Evolutionary conservation across 345 rosid species (phyloP), one percentile per base, ranked within the genome.

Genomic region (Salix dunnii): DNA sequence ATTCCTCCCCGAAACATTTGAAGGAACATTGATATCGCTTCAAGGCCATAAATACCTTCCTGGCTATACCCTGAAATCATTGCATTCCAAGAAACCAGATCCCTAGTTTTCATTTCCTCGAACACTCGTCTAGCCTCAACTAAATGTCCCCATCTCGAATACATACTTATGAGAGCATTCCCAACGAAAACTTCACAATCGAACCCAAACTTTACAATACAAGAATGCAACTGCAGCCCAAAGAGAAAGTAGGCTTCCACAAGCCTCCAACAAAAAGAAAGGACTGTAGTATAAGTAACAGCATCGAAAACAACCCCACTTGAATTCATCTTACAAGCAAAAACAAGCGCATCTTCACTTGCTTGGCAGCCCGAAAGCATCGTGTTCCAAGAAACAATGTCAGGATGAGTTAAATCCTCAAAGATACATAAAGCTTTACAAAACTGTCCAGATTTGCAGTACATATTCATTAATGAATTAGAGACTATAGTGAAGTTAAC

Each of bases 331-430:
- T 81, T 80, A 72, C 73, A 78, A 81, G 89, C 90, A 83, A 91
- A 88, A 49, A 68, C 31, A 69, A 91, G 25, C 20, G 92, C 93
- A 74, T 81, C 86, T 48, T 84, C 86, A 42, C 85, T 79, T 48
- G 81, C 85, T 73, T 74, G 85, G 78, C 87, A 87, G 13, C 97
- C 98, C 10, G 98, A 91, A 77, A 94, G 92, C 74, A 92, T 78
- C 71, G 97, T 92, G 79, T 92, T 94, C 94, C 95, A 94, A 61
- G 98, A 94, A 82, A 94, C 92, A 76, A 86, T 86, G 79, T 94
- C 97, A 55, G 90, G 96, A 10, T 81, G 64, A 74, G 40, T 77
- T 85, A 94, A 84, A 67, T 61, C 84, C 86, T 90, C 87, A 85
- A 94, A 94, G 58, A 94, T 79, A 69, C 82, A 80, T 58, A 88